Conservation (phyloP, 345 rosid species). For the Reutealis trisperma region DNA sequence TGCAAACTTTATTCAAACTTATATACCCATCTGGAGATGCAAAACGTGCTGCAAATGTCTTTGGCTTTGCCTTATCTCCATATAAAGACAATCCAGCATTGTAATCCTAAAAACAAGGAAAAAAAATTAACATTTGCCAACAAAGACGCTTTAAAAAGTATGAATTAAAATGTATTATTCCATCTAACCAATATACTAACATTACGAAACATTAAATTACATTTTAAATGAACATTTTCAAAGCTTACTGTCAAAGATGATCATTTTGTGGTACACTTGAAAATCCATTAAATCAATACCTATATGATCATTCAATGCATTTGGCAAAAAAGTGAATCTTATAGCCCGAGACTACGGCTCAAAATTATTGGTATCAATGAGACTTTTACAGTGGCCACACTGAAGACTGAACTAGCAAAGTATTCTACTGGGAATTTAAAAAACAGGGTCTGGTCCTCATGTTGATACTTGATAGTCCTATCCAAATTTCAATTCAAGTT, state of each 20-base stretch:
- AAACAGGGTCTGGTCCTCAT: neutral
- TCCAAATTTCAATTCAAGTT: neutral
- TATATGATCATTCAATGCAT: neutral
- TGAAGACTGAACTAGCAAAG: neutral
- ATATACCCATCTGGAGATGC: slow-evolving; percentile 82
- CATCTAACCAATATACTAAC: slow-evolving; percentile 11
- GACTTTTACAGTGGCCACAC: neutral
- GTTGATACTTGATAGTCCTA: neutral
- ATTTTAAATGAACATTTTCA: neutral
- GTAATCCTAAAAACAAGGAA: slow-evolving; percentile 54
- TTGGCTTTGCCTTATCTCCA: slow-evolving; percentile 90
- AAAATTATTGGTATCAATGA: neutral
- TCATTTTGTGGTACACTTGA: neutral
- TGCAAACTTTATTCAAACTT: slow-evolving; percentile 3
- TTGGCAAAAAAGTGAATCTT: neutral
- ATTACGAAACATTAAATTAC: neutral
- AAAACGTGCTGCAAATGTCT: slow-evolving; percentile 81
- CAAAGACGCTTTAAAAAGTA: neutral
- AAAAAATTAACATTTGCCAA: slow-evolving; percentile 13
- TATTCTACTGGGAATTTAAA: neutral
- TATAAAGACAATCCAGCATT: slow-evolving; percentile 80
- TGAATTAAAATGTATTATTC: neutral
- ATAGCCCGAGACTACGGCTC: neutral
- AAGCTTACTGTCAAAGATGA: neutral
- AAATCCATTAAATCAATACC: neutral